phyloP scores from a whole-genome alignment of 768 basidiomycete species.

The Exidia glandulosa region DNA sequence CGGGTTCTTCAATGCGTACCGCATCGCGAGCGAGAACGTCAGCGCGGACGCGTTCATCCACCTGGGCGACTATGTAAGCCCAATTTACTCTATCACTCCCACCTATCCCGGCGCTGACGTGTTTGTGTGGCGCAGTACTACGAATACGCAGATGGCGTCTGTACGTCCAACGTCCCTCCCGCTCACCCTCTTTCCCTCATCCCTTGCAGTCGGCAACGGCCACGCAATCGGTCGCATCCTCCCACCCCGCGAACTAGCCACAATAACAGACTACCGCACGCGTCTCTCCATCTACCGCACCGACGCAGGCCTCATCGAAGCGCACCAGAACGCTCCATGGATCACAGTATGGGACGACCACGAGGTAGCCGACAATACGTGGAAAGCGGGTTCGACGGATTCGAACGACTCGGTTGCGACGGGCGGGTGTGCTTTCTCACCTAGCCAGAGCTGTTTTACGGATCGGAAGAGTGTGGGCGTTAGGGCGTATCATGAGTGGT shows the following conservation, averaged over 20 bases:
- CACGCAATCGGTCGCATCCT: constrained; percentile 38
- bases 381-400: constrained; percentile 46
- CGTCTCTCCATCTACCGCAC: constrained; percentile 42
- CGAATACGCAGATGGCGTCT: constrained; percentile 22
- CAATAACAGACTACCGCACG: constrained; percentile 44
- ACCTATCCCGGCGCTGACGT: neutral
- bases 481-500: constrained; percentile 41
- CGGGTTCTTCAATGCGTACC: constrained; percentile 56
- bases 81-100: no score
- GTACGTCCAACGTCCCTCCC: neutral
- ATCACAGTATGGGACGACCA: constrained; percentile 39
- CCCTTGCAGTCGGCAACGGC: no score
- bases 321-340: constrained; percentile 43
- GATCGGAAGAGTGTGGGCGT: constrained; percentile 49
- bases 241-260: constrained; percentile 43
- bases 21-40: constrained; percentile 40
- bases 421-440: constrained; percentile 37
- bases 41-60: constrained; percentile 44
- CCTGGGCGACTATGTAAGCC: constrained; percentile 47
- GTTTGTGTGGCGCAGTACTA: neutral
- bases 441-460: constrained; percentile 32
- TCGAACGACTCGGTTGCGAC: constrained; percentile 36
- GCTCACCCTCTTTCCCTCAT: constrained; percentile 1
- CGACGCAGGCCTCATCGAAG: constrained; percentile 34
- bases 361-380: constrained; percentile 43